Evolutionary conservation across 202 grass and related monocot species (phyloP).

Genomic region (Zoysia matrella): DNA sequence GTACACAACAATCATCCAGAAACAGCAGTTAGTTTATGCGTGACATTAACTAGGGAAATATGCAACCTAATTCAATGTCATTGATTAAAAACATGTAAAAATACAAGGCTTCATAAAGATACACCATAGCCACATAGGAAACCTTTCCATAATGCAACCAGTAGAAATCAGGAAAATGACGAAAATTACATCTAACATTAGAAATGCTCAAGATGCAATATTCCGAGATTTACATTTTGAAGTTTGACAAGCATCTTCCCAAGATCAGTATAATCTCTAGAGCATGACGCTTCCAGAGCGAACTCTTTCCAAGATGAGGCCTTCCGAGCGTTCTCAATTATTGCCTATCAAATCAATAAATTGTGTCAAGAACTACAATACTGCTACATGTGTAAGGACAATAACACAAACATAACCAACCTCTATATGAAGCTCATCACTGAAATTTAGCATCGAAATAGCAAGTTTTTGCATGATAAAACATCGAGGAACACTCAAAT

Average conservation of each 20-base stretch:
- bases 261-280: slow-evolving; percentile 83
- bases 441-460: slow-evolving; percentile 80
- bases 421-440: slow-evolving; percentile 83
- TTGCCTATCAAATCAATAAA: slow-evolving; percentile 61
- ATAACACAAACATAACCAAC: slow-evolving; percentile 41
- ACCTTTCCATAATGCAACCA: slow-evolving; percentile 24
- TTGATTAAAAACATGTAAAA: slow-evolving; percentile 6
- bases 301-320: slow-evolving; percentile 79
- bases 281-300: slow-evolving; percentile 77
- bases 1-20: slow-evolving; percentile 9
- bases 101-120: slow-evolving; percentile 16
- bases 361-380: slow-evolving; percentile 20
- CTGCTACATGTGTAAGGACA: slow-evolving; percentile 24
- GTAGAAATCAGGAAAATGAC: neutral
- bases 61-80: slow-evolving; percentile 4
- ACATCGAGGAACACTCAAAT: slow-evolving; percentile 68
- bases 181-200: neutral
- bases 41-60: slow-evolving; percentile 7
- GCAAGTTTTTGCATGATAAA: slow-evolving; percentile 91
- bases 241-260: slow-evolving; percentile 96
- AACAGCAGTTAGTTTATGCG: slow-evolving; percentile 12
- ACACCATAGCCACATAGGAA: slow-evolving; percentile 10
- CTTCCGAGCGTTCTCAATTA: slow-evolving; percentile 83
- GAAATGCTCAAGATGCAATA: neutral
- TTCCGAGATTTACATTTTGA: slow-evolving; percentile 71